Conservation (phyloP, 2,329 filamentous ascomycete species). For the Blumeriella jaapii region DNA sequence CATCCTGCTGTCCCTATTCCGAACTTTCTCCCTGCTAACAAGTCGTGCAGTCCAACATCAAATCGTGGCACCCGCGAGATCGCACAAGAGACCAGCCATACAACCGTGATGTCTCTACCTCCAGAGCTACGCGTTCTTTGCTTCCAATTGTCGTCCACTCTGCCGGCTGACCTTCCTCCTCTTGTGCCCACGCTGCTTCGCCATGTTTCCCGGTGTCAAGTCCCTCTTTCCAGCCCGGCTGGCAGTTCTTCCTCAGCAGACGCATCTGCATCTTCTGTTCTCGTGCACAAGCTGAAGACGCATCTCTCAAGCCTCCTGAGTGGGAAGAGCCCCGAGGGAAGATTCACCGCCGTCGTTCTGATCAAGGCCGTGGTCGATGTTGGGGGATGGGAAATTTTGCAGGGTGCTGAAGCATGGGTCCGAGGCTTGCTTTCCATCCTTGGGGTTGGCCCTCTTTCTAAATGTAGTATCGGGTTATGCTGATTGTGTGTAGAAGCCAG, state of each 20-base stretch:
- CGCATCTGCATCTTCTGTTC: conserved; percentile 51
- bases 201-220: conserved; percentile 45
- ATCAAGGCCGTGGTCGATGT: conserved; percentile 74
- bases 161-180: conserved; percentile 61
- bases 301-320: conserved; percentile 67
- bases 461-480: conserved; percentile 1
- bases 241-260: conserved; percentile 49
- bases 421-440: conserved; percentile 63
- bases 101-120: conserved; percentile 30
- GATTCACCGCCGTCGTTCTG: conserved; percentile 67
- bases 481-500: conserved; percentile 51
- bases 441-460: conserved; percentile 40
- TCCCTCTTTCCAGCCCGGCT: conserved; percentile 50
- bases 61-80: background rate
- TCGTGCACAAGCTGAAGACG: conserved; percentile 73
- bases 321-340: conserved; percentile 60
- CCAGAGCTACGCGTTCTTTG: conserved; percentile 54
- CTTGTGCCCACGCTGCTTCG: conserved; percentile 58
- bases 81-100: no score
- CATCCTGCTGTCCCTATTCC: no score
- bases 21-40: no score
- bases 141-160: conserved; percentile 58
- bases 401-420: conserved; percentile 64
- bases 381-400: conserved; percentile 73
- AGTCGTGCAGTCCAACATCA: background rate